These are phyloP conservation scores for Ophiobolus disseminans DNA, from an alignment of 2,329 filamentous ascomycete species.

Conservation along the genomic window DNA sequence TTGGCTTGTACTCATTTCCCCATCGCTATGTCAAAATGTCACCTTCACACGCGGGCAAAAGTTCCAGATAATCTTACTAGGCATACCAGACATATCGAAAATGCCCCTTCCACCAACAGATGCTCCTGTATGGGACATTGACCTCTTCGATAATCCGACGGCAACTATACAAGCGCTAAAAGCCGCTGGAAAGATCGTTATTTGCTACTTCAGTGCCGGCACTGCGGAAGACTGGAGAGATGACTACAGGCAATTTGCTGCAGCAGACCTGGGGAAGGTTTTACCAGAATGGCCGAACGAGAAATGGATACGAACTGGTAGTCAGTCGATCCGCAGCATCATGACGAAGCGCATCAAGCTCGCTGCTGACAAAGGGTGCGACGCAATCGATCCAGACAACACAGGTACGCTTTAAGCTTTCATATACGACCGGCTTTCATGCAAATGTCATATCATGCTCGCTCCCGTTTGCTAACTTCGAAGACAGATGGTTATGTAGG, in stretches of 20 bases:
- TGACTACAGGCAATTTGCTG: constrained; percentile 33
- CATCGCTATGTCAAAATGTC: constrained; percentile 19
- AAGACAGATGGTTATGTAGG: constrained; percentile 31
- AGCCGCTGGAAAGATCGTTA: constrained; percentile 34
- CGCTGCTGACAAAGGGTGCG: constrained; percentile 39
- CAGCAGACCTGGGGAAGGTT: constrained; percentile 34
- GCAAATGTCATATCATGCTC: no score
- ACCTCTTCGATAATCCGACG: constrained; percentile 38
- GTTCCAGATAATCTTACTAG: constrained; percentile 36
- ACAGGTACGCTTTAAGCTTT: constrained; percentile 22
- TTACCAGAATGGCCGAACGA: constrained; percentile 42
- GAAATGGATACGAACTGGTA: constrained; percentile 37
- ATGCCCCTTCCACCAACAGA: constrained; percentile 34
- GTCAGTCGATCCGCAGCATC: constrained; percentile 31
- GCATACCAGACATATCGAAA: constrained; percentile 35
- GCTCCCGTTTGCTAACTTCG: background rate
- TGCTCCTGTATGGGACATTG: constrained; percentile 40
- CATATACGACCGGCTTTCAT: background rate
- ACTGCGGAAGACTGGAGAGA: constrained; percentile 40
- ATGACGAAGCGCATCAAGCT: constrained; percentile 41
- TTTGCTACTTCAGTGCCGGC: constrained; percentile 45
- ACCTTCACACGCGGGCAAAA: constrained; percentile 33
- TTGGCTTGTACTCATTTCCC: constrained; percentile 14
- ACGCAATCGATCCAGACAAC: constrained; percentile 45
- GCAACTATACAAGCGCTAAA: constrained; percentile 31